Evolutionary conservation across 192 early-diverging fungal genomes (phyloP), one percentile per base, ranked within the genome.

Genomic region (Backusella tarrabulga): DNA sequence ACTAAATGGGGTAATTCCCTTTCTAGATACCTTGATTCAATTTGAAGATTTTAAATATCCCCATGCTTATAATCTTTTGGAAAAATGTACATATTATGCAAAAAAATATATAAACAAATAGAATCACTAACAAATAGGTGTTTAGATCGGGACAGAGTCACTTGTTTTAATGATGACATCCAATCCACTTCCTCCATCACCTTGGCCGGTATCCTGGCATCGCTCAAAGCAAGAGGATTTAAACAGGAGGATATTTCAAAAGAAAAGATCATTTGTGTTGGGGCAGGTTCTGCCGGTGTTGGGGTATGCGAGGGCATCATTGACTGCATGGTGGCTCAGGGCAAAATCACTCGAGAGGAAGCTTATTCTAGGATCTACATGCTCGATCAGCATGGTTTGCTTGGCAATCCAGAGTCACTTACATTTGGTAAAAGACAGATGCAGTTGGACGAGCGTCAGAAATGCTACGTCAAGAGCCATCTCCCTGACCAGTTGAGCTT

Each of bases 161-260:
- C 92, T 68, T 93, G 89, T 84, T 98, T 98, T 83, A 98, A 98
- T 85, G 97, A 98, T 79, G 94, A 96, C 76, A 94, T 96, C 60
- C 93, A 95, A 77, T 93, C 94, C 42, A 96, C 94, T 35, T 96
- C 96, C 36, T 94, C 94, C 41, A 87, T 92, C 19, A 86, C 90
- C 41, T 80, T 91, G 14, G 79, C 88, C 40, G 87, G 85, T 36
- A 87, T 91, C 67, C 77, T 89, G 74, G 87, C 86, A 34, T 87
- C 88, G 23, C 69, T 91, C 21, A 60, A 75, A 34, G 34, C 68
- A 9, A 38, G 76, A 26, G 76, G 76, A 4, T 42, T 83, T 2
- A 81, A 83, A 42, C 80, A 85, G 38, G 73, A 87, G 36, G 83
- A 84, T 19, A 67, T 91, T 23, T 15, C 78, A 1, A 72, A 92